Conservation (phyloP, 352 stramenopile species). For the Phytophthora aleatoria region DNA sequence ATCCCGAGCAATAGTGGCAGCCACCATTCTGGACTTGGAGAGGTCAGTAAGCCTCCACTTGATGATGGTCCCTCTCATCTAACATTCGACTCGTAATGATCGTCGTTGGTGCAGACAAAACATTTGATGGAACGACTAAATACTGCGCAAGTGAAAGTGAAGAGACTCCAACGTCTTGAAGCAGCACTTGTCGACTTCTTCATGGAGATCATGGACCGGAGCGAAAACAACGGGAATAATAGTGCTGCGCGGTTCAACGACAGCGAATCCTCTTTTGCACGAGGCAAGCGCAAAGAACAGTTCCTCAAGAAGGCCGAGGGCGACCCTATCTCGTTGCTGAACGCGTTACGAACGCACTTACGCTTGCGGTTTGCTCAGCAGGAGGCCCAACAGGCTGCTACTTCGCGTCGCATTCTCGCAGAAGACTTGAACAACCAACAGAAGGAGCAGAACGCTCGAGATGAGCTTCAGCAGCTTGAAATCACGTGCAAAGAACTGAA, state of each 20-base stretch:
- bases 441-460: slow-evolving; percentile 44
- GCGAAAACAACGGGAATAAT: slow-evolving; percentile 11
- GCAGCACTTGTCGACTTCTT: slow-evolving; percentile 73
- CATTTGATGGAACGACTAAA: slow-evolving; percentile 70
- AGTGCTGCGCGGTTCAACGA: slow-evolving; percentile 11
- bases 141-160: slow-evolving; percentile 67
- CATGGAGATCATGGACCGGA: slow-evolving; percentile 70
- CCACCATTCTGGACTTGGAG: slow-evolving; percentile 16
- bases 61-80: background rate
- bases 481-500: slow-evolving; percentile 20
- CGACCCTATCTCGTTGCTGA: slow-evolving; percentile 72
- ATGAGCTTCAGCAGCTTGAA: slow-evolving; percentile 48
- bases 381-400: slow-evolving; percentile 38
- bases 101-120: slow-evolving; percentile 39
- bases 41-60: slow-evolving; percentile 13
- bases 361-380: slow-evolving; percentile 64
- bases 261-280: slow-evolving; percentile 45
- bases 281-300: slow-evolving; percentile 58
- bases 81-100: background rate
- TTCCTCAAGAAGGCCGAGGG: slow-evolving; percentile 61
- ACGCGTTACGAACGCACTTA: slow-evolving; percentile 68
- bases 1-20: slow-evolving; percentile 2
- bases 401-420: slow-evolving; percentile 28
- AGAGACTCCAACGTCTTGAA: slow-evolving; percentile 64
- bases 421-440: slow-evolving; percentile 38